A percentile compares a stretch with the other conserved stretches of the same genome.
phyloP scores from a whole-genome alignment of 2,329 filamentous ascomycete species.

The Penicillium sp. region DNA sequence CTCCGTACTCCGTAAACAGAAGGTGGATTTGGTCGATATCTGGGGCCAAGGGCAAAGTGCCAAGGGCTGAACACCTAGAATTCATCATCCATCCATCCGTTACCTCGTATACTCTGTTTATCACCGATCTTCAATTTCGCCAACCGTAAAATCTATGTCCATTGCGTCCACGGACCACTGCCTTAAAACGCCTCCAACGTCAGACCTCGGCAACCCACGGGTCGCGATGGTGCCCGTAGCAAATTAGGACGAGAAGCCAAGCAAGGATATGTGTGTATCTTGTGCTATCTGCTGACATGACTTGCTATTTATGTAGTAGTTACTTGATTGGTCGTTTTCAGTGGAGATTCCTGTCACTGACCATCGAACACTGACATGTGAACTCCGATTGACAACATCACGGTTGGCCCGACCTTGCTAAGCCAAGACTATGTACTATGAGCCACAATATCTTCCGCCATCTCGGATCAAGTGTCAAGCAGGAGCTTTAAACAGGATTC shows the following conservation, averaged over 20 bases:
- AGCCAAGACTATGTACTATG: not conserved
- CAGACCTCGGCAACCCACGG: not conserved
- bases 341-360: not conserved
- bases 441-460: constrained; percentile 41
- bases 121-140: not conserved
- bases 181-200: not conserved
- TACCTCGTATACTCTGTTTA: not conserved
- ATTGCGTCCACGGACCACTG: not conserved
- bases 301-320: no score
- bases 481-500: constrained; percentile 50
- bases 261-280: no score
- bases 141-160: not conserved
- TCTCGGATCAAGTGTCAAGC: constrained; percentile 43
- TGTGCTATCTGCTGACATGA: no score
- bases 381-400: not conserved
- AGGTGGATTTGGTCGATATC: not conserved
- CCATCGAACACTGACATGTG: not conserved
- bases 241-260: not conserved
- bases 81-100: not conserved
- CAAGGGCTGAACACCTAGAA: not conserved
- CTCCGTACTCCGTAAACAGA: not conserved
- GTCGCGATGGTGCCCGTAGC: not conserved
- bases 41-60: not conserved
- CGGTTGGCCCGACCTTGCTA: not conserved
- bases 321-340: not conserved